Evolutionary conservation across 306 rosid genomes (phyloP), one percentile per base, ranked within the genome.

Genomic region (Cucumis melo): DNA sequence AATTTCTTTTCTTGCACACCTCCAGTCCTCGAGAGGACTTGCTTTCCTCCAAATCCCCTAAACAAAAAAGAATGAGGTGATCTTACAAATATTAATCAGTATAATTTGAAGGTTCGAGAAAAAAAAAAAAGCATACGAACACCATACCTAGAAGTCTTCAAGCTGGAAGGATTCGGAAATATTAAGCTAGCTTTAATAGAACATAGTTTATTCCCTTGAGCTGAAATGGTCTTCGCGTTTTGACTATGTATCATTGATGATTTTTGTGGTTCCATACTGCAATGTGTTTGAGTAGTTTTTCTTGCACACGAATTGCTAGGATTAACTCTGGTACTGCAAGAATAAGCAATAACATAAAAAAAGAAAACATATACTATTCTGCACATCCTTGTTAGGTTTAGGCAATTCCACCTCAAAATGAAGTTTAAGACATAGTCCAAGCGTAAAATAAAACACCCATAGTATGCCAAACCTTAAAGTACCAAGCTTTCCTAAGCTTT

Each of bases 251-350:
- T 82, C 86, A 74, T 64, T 42, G 79, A 83, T 5, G 78, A 77
- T 79, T 83, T 57, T 58, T 80, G 78, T 68, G 58, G 75, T 78
- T 86, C 85, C 48, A 85, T 73, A 76, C 80, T 84, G 66, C 77
- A 54, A 77, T 61, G 67, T 66, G 80, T 73, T 78, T 73, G 93
- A 64, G 64, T 70, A 74, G 50, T 80, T 57, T 72, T 80, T 83
- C 82, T 88, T 80, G 54, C 87, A 23, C 79, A 78, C 82, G 80
- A 59, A 78, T 85, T 78, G 78, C 85, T 77, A 73, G 79, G 78
- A 85, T 78, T 83, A 80, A 78, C 81, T 65, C 80, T 85, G 84
- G 88, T 62, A 77, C 94, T 86, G 83, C 86, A 78, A 87, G 79
- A 60, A 78, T 38, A 21, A 44, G 21, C 21, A 42, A 7, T 41